Evolutionary conservation across 805 yeast species (phyloP), one percentile per base, ranked within the genome.

Genomic region (Jamesozyma jinghongensis): DNA sequence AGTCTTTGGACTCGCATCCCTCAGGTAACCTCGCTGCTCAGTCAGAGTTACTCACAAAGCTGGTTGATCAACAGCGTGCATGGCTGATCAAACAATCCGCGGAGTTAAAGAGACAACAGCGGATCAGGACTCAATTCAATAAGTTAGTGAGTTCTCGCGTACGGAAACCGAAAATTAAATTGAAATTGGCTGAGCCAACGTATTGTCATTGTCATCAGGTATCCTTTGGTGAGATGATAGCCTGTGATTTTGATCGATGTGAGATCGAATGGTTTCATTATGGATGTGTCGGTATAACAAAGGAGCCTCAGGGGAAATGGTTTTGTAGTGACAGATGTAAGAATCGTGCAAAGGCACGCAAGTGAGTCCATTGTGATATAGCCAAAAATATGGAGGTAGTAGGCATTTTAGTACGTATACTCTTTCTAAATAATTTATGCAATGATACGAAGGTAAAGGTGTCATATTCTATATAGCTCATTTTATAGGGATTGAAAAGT

Each of bases 201-300:
- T 77, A 73, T 48, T 77, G 82, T 47, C 38, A 64, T 12, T 77
- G 83, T 44, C 56, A 65, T 4, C 60, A 63, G 4, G 65, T 62
- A 1, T 68, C 75, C 5, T 62, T 54, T 41, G 97, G 97, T 1
- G 75, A 74, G 39, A 90, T 90, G 97, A 73, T 90, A 46, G 95
- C 90, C 0, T 90, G 97, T 61, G 97, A 88, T 57, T 77, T 85
- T 50, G 70, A 70, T 3, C 70, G 74, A 29, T 88, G 97, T 62
- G 67, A 74, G 44, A 69, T 62, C 29, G 86, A 79, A 53, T 83
- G 92, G 94, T 84, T 80, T 56, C 94, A 84, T 61, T 81, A 82
- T 67, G 69, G 72, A 32, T 84, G 94, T 63, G 81, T 83, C 1
- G 85, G 85, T 0, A 62, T 83, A 19, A 68, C 70, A 4, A 64